Base-by-base conservation (phyloP, 1,284 basidiomycete genomes). In the Ustilago cynodontis region DNA sequence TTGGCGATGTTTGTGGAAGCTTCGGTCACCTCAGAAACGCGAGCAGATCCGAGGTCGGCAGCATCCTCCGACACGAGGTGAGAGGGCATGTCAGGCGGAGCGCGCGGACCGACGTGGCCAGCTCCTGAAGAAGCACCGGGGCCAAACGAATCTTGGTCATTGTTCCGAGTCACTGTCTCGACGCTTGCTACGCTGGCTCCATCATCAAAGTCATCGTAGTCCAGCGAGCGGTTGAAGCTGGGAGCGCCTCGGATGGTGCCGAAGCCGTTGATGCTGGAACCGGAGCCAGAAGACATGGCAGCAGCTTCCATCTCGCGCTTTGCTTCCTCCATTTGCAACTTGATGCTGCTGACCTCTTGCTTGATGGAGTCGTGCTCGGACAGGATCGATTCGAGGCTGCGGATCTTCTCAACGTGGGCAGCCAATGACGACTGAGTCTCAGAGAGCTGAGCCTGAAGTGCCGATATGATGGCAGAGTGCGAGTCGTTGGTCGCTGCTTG, bases 341-440 rank as follows among this genome's bases (percentile, higher is more conserved):
- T 82, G 52, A 88, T 76, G 33, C 68, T 87, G 37, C 89, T 88
- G 3, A 99, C 91, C 82, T 99, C 94, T 37, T 89, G 88, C 86
- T 93, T 93, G 84, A 98, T 91, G 10, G 88, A 88, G 66, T 97
- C 94, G 80, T 98, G 94, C 86, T 98, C 94, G 28, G 86, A 86
- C 0, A 93, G 89, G 52, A 97, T 89, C 43, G 89, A 89, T 82
- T 98, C 95, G 33, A 98, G 88, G 16, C 91, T 89, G 49, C 91
- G 90, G 68, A 97, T 92, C 87, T 94, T 94, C 70, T 95, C 93
- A 39, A 94, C 90, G 81, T 98, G 94, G 16, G 87, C 88, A 1
- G 92, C 89, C 18, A 98, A 89, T 0, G 92, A 92, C 0, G 89
- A 87, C 81, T 97, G 95, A 0, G 95, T 97, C 59, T 95, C 93